Evolutionary conservation across 257 asterid species (phyloP), one percentile per base, ranked within the genome.

Genomic region (Eustoma russellianum): DNA sequence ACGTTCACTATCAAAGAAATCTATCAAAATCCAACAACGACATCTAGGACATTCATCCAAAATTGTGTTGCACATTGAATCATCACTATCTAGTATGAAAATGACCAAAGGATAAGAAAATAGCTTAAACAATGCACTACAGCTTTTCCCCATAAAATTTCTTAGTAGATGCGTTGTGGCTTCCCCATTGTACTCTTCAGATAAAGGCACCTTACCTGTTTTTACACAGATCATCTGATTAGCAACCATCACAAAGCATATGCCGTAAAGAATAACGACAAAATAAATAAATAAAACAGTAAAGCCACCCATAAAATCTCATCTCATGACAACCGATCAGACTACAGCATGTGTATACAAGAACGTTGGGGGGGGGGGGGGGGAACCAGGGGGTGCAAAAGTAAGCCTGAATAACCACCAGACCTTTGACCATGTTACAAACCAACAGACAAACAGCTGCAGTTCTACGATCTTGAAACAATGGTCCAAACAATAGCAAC

Each of bases 131-230:
- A 24, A 24, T 38, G 12, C 43, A 38, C 12, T 7, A 38, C 3
- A 7, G 43, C 12, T 38, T 38, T 11, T 38, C 43, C 9, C 12
- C 43, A 51, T 59, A 48, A 51, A 52, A 44, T 40, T 19, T 17
- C 57, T 70, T 53, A 70, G 41, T 64, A 70, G 59, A 70, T 50
- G 55, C 71, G 70, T 2, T 54, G 47, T 13, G 71, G 56, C 33
- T 56, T 56, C 33, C 59, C 66, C 65, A 46, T 66, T 48, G 68
- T 63, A n/a, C 56, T 63, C 61, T 63, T 63, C 30, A 63, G 56
- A 30, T 54, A 54, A 38, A 63, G 48, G 56, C 68, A 54, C 28
- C 62, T 55, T 17, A 63, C 68, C 68, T 63, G 34, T 34, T 13
- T 13, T 14, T 18, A 41, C 46, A 13, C 28, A n/a, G 9, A 34